Percentiles rank a stretch among this genome's conserved stretches.
These are phyloP conservation scores for Alternaria sp. DNA, from an alignment of 2,329 filamentous ascomycete species.

Conservation along the genomic window DNA sequence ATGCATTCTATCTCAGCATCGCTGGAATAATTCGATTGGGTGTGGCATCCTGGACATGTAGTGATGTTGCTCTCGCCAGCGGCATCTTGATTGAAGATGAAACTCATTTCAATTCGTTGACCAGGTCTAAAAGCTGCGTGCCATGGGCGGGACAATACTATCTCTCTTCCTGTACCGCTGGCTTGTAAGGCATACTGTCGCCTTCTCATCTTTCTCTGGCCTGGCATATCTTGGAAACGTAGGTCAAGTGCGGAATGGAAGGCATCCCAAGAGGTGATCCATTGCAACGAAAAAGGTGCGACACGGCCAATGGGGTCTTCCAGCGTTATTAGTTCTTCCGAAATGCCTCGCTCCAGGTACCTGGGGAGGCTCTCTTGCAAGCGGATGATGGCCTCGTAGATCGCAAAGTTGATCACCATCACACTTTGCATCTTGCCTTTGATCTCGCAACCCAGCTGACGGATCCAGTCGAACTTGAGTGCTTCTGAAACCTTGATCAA, in stretches of 20 bases:
- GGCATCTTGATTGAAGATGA: background rate
- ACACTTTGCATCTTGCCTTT: background rate
- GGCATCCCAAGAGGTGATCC: background rate
- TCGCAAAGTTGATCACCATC: background rate
- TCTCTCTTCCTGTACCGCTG: background rate
- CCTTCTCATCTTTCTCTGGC: no score
- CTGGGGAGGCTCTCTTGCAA: background rate
- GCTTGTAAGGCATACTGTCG: background rate
- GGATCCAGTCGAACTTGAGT: background rate
- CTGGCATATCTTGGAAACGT: background rate
- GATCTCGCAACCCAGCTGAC: background rate
- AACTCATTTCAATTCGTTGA: background rate
- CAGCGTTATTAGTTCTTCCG: background rate
- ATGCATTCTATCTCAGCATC: background rate
- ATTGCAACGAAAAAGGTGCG: background rate
- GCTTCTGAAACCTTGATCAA: background rate
- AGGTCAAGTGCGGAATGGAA: background rate
- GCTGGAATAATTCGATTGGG: rapidly evolving
- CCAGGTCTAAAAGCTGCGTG: background rate
- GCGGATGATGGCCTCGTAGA: background rate
- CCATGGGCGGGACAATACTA: background rate
- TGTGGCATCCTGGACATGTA: background rate
- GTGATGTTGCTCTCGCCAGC: no score
- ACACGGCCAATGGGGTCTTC: background rate
- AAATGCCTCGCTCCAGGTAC: background rate